Evolutionary conservation across 1,284 basidiomycete species (phyloP).

Genomic region (Ustilago tritici): DNA sequence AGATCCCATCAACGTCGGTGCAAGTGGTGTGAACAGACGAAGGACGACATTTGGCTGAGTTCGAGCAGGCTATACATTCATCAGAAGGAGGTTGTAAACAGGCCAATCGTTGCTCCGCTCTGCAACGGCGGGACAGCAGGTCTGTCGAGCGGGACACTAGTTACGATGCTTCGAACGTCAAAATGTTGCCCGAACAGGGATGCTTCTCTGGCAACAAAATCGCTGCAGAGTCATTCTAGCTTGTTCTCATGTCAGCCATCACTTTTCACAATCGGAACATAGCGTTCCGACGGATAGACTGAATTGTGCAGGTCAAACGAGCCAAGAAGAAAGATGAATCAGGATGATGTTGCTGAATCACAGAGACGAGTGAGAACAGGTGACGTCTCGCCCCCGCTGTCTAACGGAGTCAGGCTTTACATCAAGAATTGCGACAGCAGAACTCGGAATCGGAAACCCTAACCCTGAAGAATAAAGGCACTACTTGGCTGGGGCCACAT

Average conservation of each 20-base stretch:
- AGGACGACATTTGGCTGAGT: background rate
- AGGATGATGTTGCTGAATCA: constrained; percentile 11
- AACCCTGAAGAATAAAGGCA: too few relatives aligned
- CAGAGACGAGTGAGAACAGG: background rate
- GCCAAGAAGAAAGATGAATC: constrained; percentile 8
- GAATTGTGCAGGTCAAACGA: background rate
- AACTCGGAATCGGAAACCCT: background rate
- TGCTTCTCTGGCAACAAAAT: background rate
- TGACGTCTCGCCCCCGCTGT: background rate
- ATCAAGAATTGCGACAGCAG: background rate
- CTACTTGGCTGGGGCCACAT: too few relatives aligned
- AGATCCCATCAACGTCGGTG: background rate
- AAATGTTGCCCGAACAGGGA: background rate
- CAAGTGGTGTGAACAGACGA: background rate
- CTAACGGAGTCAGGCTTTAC: background rate
- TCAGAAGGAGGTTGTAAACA: background rate
- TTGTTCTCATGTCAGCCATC: background rate
- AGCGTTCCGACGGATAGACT: too few relatives aligned
- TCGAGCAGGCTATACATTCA: background rate
- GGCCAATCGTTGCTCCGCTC: background rate
- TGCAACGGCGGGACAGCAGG: background rate
- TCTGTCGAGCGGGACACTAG: background rate
- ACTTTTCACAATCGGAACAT: background rate
- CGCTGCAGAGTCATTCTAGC: background rate
- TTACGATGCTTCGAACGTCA: background rate